These are phyloP conservation scores for Globisporangium okanoganense DNA, from an alignment of 352 stramenopile species.

Conservation along the genomic window DNA sequence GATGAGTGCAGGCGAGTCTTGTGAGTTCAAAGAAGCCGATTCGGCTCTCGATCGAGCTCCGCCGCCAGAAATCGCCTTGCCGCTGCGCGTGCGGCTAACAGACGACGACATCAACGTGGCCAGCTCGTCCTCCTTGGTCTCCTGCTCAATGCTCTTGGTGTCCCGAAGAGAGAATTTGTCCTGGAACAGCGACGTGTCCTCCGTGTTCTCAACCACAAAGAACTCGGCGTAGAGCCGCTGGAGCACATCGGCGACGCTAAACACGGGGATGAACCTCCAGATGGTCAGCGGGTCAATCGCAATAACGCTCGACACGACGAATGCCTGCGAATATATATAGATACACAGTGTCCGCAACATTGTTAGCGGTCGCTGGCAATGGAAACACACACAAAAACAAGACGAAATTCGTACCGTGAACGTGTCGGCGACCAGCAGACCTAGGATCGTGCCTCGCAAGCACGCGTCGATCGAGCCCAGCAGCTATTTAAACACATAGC, in stretches of 20 bases:
- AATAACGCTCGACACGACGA: slow-evolving; percentile 81
- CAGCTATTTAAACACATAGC: slow-evolving; percentile 31
- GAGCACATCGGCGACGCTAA: slow-evolving; percentile 72
- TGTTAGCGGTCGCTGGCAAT: no score
- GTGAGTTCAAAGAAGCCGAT: not conserved
- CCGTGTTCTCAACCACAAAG: slow-evolving; percentile 53
- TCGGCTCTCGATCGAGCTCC: not conserved
- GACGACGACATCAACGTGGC: not conserved
- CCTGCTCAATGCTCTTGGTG: slow-evolving; percentile 6
- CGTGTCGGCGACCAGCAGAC: slow-evolving; percentile 78
- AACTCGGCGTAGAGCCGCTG: slow-evolving; percentile 77
- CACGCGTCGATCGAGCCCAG: slow-evolving; percentile 83
- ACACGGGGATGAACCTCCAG: slow-evolving; percentile 76
- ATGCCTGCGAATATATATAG: slow-evolving; percentile 45
- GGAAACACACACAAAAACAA: not conserved
- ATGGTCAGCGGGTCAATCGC: slow-evolving; percentile 59
- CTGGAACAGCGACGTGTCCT: slow-evolving; percentile 63
- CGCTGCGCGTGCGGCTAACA: slow-evolving; percentile 18
- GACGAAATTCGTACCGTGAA: slow-evolving; percentile 52
- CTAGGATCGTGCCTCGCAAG: slow-evolving; percentile 75
- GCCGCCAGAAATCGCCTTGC: slow-evolving; percentile 16
- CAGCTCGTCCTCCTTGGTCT: not conserved
- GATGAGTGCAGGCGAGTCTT: not conserved
- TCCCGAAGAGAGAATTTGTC: slow-evolving; percentile 52
- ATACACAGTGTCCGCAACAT: not conserved